phyloP scores from a whole-genome alignment of 2,329 filamentous ascomycete species.

The Talaromyces amestolkiae region DNA sequence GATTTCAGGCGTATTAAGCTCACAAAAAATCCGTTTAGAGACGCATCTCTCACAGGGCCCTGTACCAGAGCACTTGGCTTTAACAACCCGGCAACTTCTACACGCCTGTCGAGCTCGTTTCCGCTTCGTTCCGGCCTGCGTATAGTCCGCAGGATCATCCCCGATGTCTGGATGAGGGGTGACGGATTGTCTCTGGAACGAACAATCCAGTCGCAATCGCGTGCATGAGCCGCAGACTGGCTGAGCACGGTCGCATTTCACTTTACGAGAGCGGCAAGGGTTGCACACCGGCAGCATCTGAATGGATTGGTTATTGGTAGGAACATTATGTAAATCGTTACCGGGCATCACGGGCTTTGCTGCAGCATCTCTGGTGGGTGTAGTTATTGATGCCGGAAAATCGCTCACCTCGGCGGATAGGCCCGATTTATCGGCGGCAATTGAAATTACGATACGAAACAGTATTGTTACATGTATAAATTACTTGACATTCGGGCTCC shows the following conservation, averaged over 20 bases:
- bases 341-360: neutral
- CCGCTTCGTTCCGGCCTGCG: neutral
- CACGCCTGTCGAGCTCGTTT: neutral
- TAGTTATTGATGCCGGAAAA: neutral
- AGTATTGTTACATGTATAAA: neutral
- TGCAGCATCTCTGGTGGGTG: neutral
- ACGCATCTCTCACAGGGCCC: neutral
- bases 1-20: neutral
- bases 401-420: neutral
- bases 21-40: neutral
- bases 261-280: neutral
- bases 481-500: too few species aligned
- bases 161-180: neutral
- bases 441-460: neutral
- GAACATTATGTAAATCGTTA: neutral
- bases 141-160: neutral
- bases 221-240: neutral
- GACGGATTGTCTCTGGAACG: neutral
- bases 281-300: neutral
- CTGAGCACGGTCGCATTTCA: neutral
- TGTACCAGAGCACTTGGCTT: neutral
- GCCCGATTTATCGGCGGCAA: neutral
- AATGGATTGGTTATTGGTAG: neutral
- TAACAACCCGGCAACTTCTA: neutral
- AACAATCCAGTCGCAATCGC: neutral